Evolutionary conservation across 805 yeast genomes (phyloP), one percentile per base, ranked within the genome.

Genomic region (Priceomyces fermenticarens): DNA sequence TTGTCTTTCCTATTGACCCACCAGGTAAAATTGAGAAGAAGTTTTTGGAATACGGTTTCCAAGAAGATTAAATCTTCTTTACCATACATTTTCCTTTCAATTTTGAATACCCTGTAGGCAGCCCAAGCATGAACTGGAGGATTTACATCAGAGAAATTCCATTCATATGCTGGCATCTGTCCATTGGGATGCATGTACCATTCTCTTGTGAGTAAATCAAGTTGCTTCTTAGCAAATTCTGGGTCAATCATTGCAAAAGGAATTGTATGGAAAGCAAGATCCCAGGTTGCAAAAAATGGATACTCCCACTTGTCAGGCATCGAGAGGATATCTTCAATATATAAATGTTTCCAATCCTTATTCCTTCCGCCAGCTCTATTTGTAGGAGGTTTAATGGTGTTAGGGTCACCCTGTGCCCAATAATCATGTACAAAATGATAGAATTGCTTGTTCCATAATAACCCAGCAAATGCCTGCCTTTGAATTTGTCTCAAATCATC

Each of bases 71-170:
- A 63, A 62, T 89, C 97, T 48, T 83, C 86, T 14, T 72, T 66
- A n/a, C 90, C 90, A 58, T 83, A 84, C 80, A 87, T 72, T 58
- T 85, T 87, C 49, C 93, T 72, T 63, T 90, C 97, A 52, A 88
- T 78, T 63, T 90, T 89, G 66, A 80, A 89, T 32, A 86, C 86
- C 52, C 97, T 75, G 60, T 81, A 89, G 10, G 90, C 82, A 1
- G 97, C 83, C 97, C 97, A 89, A 0, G 97, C 97, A 60, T 90
- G 97, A 28, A 89, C 97, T 0, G 97, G 97, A 1, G 97, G 97
- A 59, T 89, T 89, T n/a, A 90, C 95, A 62, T 89, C 97, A 46
- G 85, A 72, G 55, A 89, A 89, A 60, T 90, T 89, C 97, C 97
- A 89, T 64, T 89, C 97, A 61, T 89, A 89, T 10, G 97, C 96